Base-by-base conservation (phyloP, 2,329 filamentous ascomycete species). In the Penicillium griseofulvum region DNA sequence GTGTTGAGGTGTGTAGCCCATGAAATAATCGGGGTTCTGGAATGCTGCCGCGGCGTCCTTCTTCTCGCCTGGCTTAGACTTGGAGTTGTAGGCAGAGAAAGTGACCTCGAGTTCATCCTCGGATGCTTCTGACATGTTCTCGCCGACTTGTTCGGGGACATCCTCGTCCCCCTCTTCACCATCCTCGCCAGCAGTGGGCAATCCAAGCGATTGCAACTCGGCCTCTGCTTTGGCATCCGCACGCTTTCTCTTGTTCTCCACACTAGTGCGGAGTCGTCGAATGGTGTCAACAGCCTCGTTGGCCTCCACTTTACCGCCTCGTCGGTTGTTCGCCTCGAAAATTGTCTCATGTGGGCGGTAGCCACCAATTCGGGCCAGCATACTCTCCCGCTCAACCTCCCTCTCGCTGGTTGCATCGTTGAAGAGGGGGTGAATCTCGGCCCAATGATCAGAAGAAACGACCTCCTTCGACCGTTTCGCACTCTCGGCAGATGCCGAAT, bases 291-390 rank as follows among this genome's bases (percentile, higher is more conserved):
- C 43, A 80, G 86, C 51, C 81, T 87, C 56, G 88, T 91, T 71
- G 82, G 87, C 70, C 83, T 83, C 67, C 87, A 83, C 68, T 88
- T 82, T 80, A 61, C 89, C 87, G 37, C 86, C 88, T 57, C 87
- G 83, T 63, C 87, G 85, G 7, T 89, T 89, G 61, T 89, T 89
- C 59, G 97, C 87, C 73, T 99, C 94, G 65, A 99, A 99, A n/a
- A 99, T 90, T 0, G 93, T 97, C 74, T 99, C 94, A 41, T 87
- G 81, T 0, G 95, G 94, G 64, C 90, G 85, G 76, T 94, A 99
- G 2, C 88, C 88, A 65, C 90, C 92, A 54, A 99, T 90, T 55
- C 87, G 85, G 31, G 91, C 90, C 29, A 99, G 79, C 90, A 99
- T 96, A 48, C 88, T 86, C 46, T 91, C 86, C 31, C 92, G 84